Base-by-base conservation (phyloP, 192 early-diverging fungal genomes). In the Allomyces macrogynus region DNA sequence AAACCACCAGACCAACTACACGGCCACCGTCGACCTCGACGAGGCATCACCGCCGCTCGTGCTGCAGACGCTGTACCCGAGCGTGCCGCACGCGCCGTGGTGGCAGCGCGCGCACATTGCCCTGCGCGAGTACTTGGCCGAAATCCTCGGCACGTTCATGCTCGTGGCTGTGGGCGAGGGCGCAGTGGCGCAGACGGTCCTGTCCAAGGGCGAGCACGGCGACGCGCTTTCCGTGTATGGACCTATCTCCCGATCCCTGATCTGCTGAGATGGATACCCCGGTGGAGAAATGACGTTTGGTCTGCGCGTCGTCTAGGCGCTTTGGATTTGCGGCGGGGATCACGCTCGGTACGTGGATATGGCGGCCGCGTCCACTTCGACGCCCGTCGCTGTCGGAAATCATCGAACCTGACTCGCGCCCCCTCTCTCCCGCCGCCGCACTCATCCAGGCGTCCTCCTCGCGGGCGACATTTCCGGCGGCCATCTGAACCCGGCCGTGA, bases 401-500 rank as follows among this genome's bases (percentile, higher is more conserved):
- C 18, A 61, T 18, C 1, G 20, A 32, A 66, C 20, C 11, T 24
- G 18, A 26, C 24, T 60, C 49, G 66, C 8, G 24, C 43, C n/a
- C 5, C 32, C 44, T 61, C 54, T 18, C 54, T 43, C 64, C 42
- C 23, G 23, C 25, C 23, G 3, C 60, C 20, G 64, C 23, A 63
- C 65, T 60, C 61, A 70, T 24, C 18, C 23, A 20, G 62, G 32
- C 1, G 18, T 61, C 22, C 26, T 66, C 12, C 16, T 70, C 2
- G 43, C 64, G 0, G 62, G 42, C 12, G 62, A 43, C 10, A 40
- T 64, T 67, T 69, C 80, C 77, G 86, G 88, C 43, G 88, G 77
- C 23, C 88, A 89, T 68, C 65, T 89, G 63, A 89, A 89, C 74
- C 88, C 88, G 23, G 88, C 86, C 1, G 83, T 89, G 54, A 84